Conservation (phyloP, 495 filamentous ascomycete species). For the Penicillium verhagenii region DNA sequence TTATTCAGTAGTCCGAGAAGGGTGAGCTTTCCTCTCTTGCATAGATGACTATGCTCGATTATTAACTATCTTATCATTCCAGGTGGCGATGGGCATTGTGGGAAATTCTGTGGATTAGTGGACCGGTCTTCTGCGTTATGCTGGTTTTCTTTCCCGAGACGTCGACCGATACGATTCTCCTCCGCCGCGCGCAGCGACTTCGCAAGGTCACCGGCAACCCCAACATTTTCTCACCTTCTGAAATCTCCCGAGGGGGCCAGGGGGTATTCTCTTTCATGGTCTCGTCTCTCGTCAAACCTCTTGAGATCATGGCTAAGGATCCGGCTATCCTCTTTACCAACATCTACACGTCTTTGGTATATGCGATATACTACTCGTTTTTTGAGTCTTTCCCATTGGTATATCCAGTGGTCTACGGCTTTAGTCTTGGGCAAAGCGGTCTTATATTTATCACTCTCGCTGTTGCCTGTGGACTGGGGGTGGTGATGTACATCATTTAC, state of each 20-base stretch:
- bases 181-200: slow-evolving; percentile 38
- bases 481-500: background rate
- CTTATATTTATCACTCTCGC: slow-evolving; percentile 10
- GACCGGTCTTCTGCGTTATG: slow-evolving; percentile 39
- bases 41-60: too few species aligned
- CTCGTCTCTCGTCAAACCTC: slow-evolving; percentile 37
- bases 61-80: too few species aligned
- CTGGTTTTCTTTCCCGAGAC: slow-evolving; percentile 49
- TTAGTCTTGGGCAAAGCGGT: slow-evolving; percentile 21
- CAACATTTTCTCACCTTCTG: slow-evolving; percentile 37
- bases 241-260: slow-evolving; percentile 41
- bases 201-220: slow-evolving; percentile 35
- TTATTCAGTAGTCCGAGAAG: background rate
- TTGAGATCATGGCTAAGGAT: slow-evolving; percentile 59
- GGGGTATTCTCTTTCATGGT: background rate
- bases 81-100: slow-evolving; percentile 54
- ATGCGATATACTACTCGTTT: slow-evolving; percentile 63
- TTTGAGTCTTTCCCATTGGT: slow-evolving; percentile 34
- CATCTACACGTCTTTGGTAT: slow-evolving; percentile 57
- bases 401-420: slow-evolving; percentile 30
- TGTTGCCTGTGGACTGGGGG: background rate
- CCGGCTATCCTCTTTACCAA: slow-evolving; percentile 60
- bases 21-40: too few species aligned
- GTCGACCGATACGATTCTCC: slow-evolving; percentile 47
- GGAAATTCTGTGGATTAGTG: slow-evolving; percentile 46